Base-by-base conservation (phyloP, 139 green algal species). In the Ettlia oleoabundans region DNA sequence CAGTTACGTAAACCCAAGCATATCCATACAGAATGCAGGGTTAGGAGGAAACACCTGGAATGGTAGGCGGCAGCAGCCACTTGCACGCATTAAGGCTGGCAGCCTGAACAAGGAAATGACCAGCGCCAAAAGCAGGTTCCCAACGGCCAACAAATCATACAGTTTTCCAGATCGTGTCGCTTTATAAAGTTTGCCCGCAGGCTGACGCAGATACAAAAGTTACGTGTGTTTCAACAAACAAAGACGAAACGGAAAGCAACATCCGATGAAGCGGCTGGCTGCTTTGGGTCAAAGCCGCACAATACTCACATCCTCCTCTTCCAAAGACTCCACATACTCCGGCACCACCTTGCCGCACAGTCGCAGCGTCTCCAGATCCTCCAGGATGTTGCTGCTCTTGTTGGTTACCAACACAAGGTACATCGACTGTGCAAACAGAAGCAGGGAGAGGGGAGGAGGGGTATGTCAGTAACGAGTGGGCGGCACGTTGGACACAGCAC, bases 381-480 rank as follows among this genome's bases (percentile, higher is more conserved):
- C 97, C 69, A 99, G 84, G 73, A 99, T 99, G 91, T 99, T 99
- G 89, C 89, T 96, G 68, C 92, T 86, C 86, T 98, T 98, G 90
- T 99, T 99, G 24, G 97, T 99, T 18, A 99, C 93, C 40, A 99
- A 89, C 80, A 99, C 83, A 69, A 99, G 84, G 87, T 98, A 99
- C 88, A 99, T 86, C 18, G 86, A 88, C 95, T 98, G 90, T 82
- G 82, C n/a, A n/a, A n/a, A n/a, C n/a, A n/a, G n/a, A n/a, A n/a
- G n/a, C n/a, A n/a, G n/a, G n/a, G n/a, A n/a, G n/a, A n/a, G n/a
- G n/a, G n/a, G n/a, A n/a, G n/a, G n/a, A n/a, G n/a, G n/a, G n/a
- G n/a, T n/a, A n/a, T n/a, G n/a, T n/a, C n/a, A n/a, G n/a, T n/a
- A n/a, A n/a, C n/a, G n/a, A n/a, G n/a, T n/a, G n/a, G n/a, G n/a